phyloP scores from a whole-genome alignment of 805 yeast species.

The Groenewaldozyma tartarivorans region DNA sequence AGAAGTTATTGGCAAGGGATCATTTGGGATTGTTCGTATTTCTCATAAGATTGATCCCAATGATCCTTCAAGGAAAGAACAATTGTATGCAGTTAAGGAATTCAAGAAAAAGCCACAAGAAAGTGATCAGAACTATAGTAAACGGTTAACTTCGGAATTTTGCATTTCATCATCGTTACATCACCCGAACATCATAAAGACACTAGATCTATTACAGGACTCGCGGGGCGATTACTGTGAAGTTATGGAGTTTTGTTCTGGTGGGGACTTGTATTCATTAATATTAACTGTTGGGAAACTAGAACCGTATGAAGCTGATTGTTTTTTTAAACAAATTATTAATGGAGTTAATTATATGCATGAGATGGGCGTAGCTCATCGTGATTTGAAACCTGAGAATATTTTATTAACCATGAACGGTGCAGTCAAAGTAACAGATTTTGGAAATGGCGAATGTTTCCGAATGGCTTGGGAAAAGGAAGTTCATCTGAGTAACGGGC shows the following conservation, averaged over 20 bases:
- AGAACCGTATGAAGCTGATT: slow-evolving; percentile 66
- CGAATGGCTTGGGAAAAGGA: slow-evolving; percentile 79
- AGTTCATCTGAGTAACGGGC: slow-evolving; percentile 53
- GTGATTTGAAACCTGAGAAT: slow-evolving; percentile 89
- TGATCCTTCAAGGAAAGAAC: slow-evolving; percentile 28
- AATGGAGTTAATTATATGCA: slow-evolving; percentile 80
- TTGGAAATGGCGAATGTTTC: slow-evolving; percentile 85
- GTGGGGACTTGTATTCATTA: slow-evolving; percentile 65
- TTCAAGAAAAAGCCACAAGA: slow-evolving; percentile 53
- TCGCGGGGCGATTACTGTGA: slow-evolving; percentile 62
- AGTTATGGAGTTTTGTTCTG: slow-evolving; percentile 91
- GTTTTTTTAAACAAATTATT: slow-evolving; percentile 76
- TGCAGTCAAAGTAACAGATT: slow-evolving; percentile 63
- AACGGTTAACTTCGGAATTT: slow-evolving; percentile 80
- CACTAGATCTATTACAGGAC: slow-evolving; percentile 69
- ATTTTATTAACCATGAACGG: slow-evolving; percentile 58
- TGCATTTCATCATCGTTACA: slow-evolving; percentile 70
- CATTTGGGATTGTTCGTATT: slow-evolving; percentile 85
- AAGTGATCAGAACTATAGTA: slow-evolving; percentile 44
- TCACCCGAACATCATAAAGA: slow-evolving; percentile 65
- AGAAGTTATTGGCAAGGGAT: slow-evolving; percentile 85
- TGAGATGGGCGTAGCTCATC: slow-evolving; percentile 83
- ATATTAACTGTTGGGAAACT: slow-evolving; percentile 45
- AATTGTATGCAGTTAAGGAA: slow-evolving; percentile 65
- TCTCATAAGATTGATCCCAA: slow-evolving; percentile 50